These are phyloP conservation scores for Posidonia australis DNA, from an alignment of 106 monocot species.

Conservation along the genomic window DNA sequence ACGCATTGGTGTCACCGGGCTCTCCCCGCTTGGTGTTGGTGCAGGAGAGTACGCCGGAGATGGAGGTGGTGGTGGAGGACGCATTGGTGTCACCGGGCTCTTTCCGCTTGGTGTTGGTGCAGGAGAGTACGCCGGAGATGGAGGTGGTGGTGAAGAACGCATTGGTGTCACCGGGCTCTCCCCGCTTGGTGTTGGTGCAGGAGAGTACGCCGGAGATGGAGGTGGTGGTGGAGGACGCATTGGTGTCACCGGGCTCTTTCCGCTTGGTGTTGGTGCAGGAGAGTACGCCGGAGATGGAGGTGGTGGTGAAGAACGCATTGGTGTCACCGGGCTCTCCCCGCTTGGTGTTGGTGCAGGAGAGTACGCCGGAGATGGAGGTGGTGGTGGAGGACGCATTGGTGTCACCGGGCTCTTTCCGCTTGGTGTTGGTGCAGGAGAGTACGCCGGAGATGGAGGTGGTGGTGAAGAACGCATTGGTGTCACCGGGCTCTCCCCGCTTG, in stretches of 20 bases:
- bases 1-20: too few relatives aligned
- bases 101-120: too few relatives aligned
- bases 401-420: background rate
- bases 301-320: conserved; percentile 6
- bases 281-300: too few relatives aligned
- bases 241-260: background rate
- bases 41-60: background rate
- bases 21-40: conserved; percentile 5
- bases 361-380: conserved; percentile 8
- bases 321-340: background rate
- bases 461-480: conserved; percentile 1
- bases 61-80: conserved; percentile 11
- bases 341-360: conserved; percentile 9
- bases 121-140: too few relatives aligned
- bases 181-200: background rate
- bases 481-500: background rate
- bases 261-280: background rate
- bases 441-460: too few relatives aligned
- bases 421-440: conserved; percentile 8
- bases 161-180: background rate
- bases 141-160: background rate
- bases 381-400: background rate
- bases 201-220: too few relatives aligned
- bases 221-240: conserved; percentile 7
- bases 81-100: too few relatives aligned